Evolutionary conservation across 2,329 filamentous ascomycete genomes (phyloP).

Genomic region (Ophiostoma himal-ulmi): DNA sequence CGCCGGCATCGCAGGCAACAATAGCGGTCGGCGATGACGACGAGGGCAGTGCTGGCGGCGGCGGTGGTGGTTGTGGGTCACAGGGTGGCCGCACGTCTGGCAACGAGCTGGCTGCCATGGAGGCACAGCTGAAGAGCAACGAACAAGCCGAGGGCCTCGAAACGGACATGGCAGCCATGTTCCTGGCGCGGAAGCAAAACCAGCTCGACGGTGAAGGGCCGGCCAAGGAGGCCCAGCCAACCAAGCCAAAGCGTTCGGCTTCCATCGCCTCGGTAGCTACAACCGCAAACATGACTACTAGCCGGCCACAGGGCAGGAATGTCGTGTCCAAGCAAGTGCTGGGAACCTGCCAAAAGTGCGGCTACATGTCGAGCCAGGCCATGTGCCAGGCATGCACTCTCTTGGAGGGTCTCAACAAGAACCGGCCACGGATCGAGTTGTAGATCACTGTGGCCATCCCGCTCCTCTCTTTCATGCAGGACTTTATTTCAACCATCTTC

Average conservation of each 20-base stretch:
- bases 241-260: background rate
- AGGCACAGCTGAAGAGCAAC: conserved; percentile 62
- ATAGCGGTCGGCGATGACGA: background rate
- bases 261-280: background rate
- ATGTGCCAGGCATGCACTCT: conserved; percentile 92
- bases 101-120: conserved; percentile 77
- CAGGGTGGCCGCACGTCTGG: conserved; percentile 60
- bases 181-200: conserved; percentile 34
- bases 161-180: conserved; percentile 54
- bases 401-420: conserved; percentile 85
- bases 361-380: conserved; percentile 90
- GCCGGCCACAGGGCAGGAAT: conserved; percentile 27
- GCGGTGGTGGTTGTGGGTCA: conserved; percentile 65
- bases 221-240: conserved; percentile 27
- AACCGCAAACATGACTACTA: background rate
- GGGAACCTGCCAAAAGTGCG: conserved; percentile 78
- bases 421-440: conserved; percentile 53
- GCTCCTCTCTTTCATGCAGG: no score
- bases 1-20: conserved; percentile 9
- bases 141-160: conserved; percentile 57
- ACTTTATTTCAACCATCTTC: no score
- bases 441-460: conserved; percentile 28
- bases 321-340: conserved; percentile 60
- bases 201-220: conserved; percentile 23
- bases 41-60: background rate